Base-by-base conservation (phyloP, 495 filamentous ascomycete genomes). In the Podospora pseudocomata region DNA sequence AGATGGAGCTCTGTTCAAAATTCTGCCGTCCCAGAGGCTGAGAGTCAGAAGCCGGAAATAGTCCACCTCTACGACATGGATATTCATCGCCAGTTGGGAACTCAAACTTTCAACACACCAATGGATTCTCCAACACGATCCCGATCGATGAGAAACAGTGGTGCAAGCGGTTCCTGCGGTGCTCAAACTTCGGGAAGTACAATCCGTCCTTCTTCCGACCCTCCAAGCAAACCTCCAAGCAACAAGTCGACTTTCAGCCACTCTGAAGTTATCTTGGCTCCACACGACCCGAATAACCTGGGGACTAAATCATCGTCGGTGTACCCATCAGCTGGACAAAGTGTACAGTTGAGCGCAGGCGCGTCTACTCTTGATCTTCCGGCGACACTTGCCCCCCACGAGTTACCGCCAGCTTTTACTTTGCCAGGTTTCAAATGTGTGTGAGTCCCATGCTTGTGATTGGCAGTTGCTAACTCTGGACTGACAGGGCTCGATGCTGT, bases 11-110 rank as follows among this genome's bases (percentile, higher is more conserved):
- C 64, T 15, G 66, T 68, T 13, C 68, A 72, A 58, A 67, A 74
- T 28, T 60, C 23, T 11, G 54, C 60, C 19, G 44, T 67, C 6
- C 62, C 27, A n/a, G 60, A 74, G 26, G 63, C 72, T 6, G 72
- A 73, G 39, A 61, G 70, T 7, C 69, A 72, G 16, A 70, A 72
- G 23, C 73, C 73, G 1, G 74, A 76, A 44, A 63, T 64, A 30
- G 64, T 73, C 30, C 75, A 73, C 66, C 67, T 75, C 16, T 70
- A 71, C 53, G 75, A 75, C 30, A 74, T 74, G 70, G 73, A 77
- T 57, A 75, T 75, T 44, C 70, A 71, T 49, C 60, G 64, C 6
- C 75, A 75, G 4, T 67, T 75, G 1, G 68, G 62, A 5, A 70
- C 73, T 39, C 73, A 49, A 5, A 66, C 71, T 20, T 58, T 67